Base-by-base conservation (phyloP, 148 eudicot genomes). In the Nepenthes mirabilis region DNA sequence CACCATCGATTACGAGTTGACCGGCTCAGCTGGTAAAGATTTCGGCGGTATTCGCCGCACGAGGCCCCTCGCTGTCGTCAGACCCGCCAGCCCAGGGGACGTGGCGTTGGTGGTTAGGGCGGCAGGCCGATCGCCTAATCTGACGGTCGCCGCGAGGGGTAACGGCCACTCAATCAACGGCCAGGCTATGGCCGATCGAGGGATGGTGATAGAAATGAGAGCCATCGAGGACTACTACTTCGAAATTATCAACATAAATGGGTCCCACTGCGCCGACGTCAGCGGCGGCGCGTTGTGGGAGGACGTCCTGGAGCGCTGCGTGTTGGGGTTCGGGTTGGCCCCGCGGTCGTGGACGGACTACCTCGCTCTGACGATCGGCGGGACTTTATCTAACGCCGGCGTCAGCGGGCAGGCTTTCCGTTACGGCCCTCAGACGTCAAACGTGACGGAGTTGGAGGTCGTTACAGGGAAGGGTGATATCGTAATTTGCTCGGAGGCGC, bases 301-400 rank as follows among this genome's bases (percentile, higher is more conserved):
- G 43, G 93, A 91, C 2, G 93, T 91, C 13, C 37, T 91, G 68
- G 61, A 64, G 48, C 65, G 70, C 34, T 87, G 97, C 74, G 85
- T 90, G 36, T 57, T 56, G 48, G 63, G 51, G 2, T 65, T 63
- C 37, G 85, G 90, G 0, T 56, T 83, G 11, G 83, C 95, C 0
- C 97, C 97, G 1, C 74, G 84, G 62, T 82, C 90, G 64, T 91
- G 97, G 97, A 91, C 97, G 47, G 97, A 91, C 54, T 91, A 87
- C 57, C 70, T 91, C 12, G 85, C 72, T 34, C 61, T 91, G 37
- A 87, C 97, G 34, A 95, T 91, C 1, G 97, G 97, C 12, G 97
- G 97, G 47, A 91, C 95, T 13, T 50, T 90, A 14, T 80, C 87
- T 36, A 90, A 90, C 64, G 97, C 87, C 64, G 97, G 97, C 10